Base-by-base conservation (phyloP, 1,284 basidiomycete species). In the Rhodofomes roseus region DNA sequence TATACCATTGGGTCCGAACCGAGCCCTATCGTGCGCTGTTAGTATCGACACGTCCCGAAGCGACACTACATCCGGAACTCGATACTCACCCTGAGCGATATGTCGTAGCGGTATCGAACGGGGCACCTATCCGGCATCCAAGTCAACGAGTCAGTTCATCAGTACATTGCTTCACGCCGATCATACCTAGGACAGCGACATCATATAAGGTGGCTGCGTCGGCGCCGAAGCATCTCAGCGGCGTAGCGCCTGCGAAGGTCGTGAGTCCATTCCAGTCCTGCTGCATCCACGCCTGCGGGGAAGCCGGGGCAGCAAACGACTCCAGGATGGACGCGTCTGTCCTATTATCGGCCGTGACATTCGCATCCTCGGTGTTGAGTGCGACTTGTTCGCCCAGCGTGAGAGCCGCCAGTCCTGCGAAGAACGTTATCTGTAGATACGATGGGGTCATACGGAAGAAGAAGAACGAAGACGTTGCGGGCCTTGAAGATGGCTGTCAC, bases 1-100 rank as follows among this genome's bases (percentile, higher is more conserved):
- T 51, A 75, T 76, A 12, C 71, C 75, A 58, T 73, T 74, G 1
- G 75, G 74, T 0, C 75, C 75, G 43, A 76, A 76, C 2, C 72
- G 70, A 14, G 72, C 68, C 44, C 72, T 74, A 18, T 25, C 11
- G 4, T 44, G 16, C 43, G 9, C 8, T 41, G 8, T 22, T 9
- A 44, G 11, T 25, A 44, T 44, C 7, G 37, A 39, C 37, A 39
- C 3, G 16, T 18, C 37, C 12, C 37, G 37, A 12, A 12, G 16
- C 16, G 37, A 39, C 37, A 39, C 3, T 39, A 14, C 3, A 12
- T 4, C 37, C 37, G 37, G 16, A 16, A 16, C 7, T 16, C 7
- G 16, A 39, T 39, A 39, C 66, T 40, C 55, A 74, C 71, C 73
- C 72, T 20, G 73, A 71, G 8, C 73, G 65, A 59, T 66, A 74